Conservation (phyloP, 2,329 filamentous ascomycete species). For the Alternaria arborescens region DNA sequence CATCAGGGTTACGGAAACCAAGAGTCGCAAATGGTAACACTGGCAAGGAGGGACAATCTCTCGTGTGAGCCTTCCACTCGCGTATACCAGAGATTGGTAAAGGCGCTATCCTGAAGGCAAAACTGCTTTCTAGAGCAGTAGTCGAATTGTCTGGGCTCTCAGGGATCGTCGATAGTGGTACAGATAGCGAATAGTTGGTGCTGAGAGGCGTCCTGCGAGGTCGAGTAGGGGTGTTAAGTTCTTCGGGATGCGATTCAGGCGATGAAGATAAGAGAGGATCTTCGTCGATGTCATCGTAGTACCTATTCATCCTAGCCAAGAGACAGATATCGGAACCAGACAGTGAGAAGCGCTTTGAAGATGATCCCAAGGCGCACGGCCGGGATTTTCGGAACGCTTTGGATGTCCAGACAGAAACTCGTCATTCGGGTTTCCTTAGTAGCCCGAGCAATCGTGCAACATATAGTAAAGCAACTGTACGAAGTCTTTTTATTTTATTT, state of each 20-base stretch:
- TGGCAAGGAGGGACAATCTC: neutral
- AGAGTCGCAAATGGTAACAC: conserved; percentile 6
- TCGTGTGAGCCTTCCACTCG: conserved; percentile 1
- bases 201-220: neutral
- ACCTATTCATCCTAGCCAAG: neutral
- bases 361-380: neutral
- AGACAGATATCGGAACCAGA: neutral
- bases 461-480: neutral
- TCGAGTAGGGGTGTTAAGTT: neutral
- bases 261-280: neutral
- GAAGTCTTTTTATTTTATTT: too few relatives aligned
- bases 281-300: neutral
- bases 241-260: neutral
- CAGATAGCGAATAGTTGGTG: neutral
- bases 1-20: conserved; percentile 7
- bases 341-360: neutral
- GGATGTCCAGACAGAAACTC: neutral
- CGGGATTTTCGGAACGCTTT: too few relatives aligned
- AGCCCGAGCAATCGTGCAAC: neutral
- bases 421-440: neutral
- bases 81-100: neutral
- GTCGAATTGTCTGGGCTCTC: neutral
- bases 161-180: neutral
- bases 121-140: neutral
- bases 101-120: neutral